Evolutionary conservation across 176 grass and related monocot genomes (phyloP), one percentile per base, ranked within the genome.

Genomic region (Canna indica): DNA sequence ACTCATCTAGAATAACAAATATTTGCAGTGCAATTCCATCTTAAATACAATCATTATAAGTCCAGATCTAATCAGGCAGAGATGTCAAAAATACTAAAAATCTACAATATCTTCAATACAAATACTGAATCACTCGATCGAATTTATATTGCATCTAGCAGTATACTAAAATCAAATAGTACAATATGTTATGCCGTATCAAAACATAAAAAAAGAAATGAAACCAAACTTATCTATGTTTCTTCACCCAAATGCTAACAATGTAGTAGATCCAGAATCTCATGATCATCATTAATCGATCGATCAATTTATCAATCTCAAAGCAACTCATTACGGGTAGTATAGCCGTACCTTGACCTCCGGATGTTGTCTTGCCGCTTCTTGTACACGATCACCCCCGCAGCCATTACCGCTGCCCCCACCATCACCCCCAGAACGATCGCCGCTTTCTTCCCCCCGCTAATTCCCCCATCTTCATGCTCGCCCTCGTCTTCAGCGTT

Each of bases 291-390:
- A 20, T 54, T n/a, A n/a, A 54, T 54, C 20, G 22, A 54, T 54
- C 41, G 17, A 63, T 32, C 53, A 1, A 58, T 26, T 33, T 18
- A 33, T 17, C 34, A 41, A 66, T 38, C 35, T 88, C 72, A 96
- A 70, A 87, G 73, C 63, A 97, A 73, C 83, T 92, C 84, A 7
- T 84, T 57, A 18, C 84, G 81, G 45, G 86, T 70, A 5, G 75
- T 70, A 81, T 90, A 85, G 6, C 83, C 83, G 80, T 92, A 92
- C 84, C 77, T 89, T 64, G 86, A 85, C 22, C 86, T 70, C 28
- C 79, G 85, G 82, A 90, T 87, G 80, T 92, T 96, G 42, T 81
- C 83, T 60, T 78, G 81, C 56, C 93, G 81, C 86, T 75, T 96
- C 70, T 73, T 81, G 84, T 81, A 92, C 5, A 90, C 75, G 9